A percentile compares a stretch with the other conserved stretches of the same genome.
phyloP scores from a whole-genome alignment of 2,329 filamentous ascomycete species.

The Fusarium devonianum region DNA sequence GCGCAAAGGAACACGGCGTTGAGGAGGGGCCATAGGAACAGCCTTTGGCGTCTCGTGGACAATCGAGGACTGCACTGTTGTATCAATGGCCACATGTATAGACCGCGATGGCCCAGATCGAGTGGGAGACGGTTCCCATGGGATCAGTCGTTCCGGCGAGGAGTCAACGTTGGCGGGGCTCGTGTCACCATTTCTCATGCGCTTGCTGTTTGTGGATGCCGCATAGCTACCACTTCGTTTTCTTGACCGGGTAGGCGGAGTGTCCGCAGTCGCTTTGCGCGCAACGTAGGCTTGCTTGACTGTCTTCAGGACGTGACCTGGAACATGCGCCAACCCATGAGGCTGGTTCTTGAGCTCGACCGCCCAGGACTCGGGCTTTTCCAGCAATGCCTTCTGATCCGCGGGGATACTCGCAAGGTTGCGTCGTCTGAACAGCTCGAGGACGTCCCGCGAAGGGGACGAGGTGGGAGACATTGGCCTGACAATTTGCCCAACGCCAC shows the following conservation, averaged over 20 bases:
- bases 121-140: constrained; percentile 38
- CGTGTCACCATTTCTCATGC: constrained; percentile 13
- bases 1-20: constrained; percentile 15
- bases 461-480: constrained; percentile 41
- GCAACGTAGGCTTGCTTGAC: constrained; percentile 38
- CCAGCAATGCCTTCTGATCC: constrained; percentile 50
- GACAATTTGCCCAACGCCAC: constrained; percentile 23
- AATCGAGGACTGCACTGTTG: constrained; percentile 30
- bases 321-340: constrained; percentile 45
- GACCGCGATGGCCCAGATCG: background rate
- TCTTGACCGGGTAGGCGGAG: constrained; percentile 5
- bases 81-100: background rate
- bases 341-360: constrained; percentile 35
- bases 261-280: constrained; percentile 1
- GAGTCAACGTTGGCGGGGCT: background rate
- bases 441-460: constrained; percentile 35
- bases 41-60: constrained; percentile 39
- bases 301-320: constrained; percentile 46
- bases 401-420: constrained; percentile 46
- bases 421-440: constrained; percentile 39
- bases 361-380: constrained; percentile 48
- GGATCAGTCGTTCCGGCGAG: constrained; percentile 16
- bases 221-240: constrained; percentile 11
- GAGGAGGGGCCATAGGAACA: constrained; percentile 9
- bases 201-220: constrained; percentile 13